A percentile compares a stretch with the other conserved stretches of the same genome.
These are phyloP conservation scores for Suillus spraguei DNA, from an alignment of 768 basidiomycete genomes.

Conservation along the genomic window DNA sequence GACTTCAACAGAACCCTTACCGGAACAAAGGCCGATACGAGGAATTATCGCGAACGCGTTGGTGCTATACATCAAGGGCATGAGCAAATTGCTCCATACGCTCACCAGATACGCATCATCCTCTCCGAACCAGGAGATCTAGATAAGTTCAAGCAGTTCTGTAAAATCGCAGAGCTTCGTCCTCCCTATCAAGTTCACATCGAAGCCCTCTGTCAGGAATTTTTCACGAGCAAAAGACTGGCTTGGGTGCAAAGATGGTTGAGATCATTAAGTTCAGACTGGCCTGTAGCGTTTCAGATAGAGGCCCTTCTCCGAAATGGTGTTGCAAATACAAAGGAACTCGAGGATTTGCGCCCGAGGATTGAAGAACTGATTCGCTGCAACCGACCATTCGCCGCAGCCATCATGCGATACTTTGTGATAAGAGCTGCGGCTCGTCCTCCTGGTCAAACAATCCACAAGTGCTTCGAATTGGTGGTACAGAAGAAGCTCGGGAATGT, in stretches of 20 bases:
- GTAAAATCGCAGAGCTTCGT: constrained; percentile 49
- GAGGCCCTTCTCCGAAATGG: constrained; percentile 69
- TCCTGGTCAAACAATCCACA: constrained; percentile 41
- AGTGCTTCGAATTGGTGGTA: constrained; percentile 49
- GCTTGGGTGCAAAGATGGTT: constrained; percentile 47
- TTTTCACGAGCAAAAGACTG: constrained; percentile 54
- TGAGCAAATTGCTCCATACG: constrained; percentile 62
- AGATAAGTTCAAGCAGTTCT: constrained; percentile 54
- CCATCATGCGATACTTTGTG: too few species aligned
- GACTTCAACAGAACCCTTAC: constrained; percentile 57
- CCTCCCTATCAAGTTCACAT: constrained; percentile 41
- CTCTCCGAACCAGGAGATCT: constrained; percentile 48
- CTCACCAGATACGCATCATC: constrained; percentile 67
- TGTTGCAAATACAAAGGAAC: too few species aligned
- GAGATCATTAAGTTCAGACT: constrained; percentile 44
- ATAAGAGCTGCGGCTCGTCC: constrained; percentile 47
- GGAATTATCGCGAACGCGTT: constrained; percentile 59
- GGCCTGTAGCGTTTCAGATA: constrained; percentile 77
- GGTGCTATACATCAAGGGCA: constrained; percentile 63
- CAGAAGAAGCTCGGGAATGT: constrained; percentile 20
- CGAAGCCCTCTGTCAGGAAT: constrained; percentile 48
- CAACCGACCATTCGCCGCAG: too few species aligned
- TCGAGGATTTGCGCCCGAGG: too few species aligned
- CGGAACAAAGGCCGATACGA: constrained; percentile 35
- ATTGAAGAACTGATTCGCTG: too few species aligned